Percentiles rank a stretch among this genome's conserved stretches.
These are phyloP conservation scores for Trichaptum fuscoviolaceum DNA, from an alignment of 768 basidiomycete genomes.

Conservation along the genomic window DNA sequence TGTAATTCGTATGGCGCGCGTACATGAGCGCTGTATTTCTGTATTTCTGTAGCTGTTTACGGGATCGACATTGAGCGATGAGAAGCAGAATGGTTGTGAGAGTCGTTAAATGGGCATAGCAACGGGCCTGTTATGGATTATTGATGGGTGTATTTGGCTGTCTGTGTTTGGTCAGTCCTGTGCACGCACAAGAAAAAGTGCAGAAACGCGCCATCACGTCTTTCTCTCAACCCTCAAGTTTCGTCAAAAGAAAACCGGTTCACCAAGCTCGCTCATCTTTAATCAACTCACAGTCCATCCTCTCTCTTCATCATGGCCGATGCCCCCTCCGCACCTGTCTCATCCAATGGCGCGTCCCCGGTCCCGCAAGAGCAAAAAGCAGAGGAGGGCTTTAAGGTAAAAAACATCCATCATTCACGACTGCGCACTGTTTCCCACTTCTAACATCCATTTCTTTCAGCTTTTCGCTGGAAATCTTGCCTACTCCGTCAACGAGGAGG, in stretches of 20 bases:
- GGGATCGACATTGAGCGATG: neutral
- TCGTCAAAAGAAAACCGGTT: slow-evolving; percentile 80
- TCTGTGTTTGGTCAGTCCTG: slow-evolving; percentile 1
- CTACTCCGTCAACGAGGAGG: slow-evolving; percentile 90
- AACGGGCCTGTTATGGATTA: neutral
- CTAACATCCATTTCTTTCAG: slow-evolving; percentile 31
- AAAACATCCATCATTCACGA: slow-evolving; percentile 13
- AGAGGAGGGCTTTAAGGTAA: slow-evolving; percentile 82
- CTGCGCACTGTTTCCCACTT: slow-evolving; percentile 14
- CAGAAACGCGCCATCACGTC: neutral
- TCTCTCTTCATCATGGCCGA: slow-evolving; percentile 75
- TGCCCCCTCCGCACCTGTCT: slow-evolving; percentile 81
- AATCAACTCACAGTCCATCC: slow-evolving; percentile 25
- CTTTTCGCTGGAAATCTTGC: slow-evolving; percentile 96
- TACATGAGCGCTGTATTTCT: neutral
- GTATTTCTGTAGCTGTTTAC: neutral
- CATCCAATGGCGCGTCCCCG: slow-evolving; percentile 80
- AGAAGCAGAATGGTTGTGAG: neutral
- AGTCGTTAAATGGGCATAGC: neutral
- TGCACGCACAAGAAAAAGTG: neutral
- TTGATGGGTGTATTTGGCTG: neutral
- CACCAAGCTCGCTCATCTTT: slow-evolving; percentile 62
- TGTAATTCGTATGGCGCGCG: neutral
- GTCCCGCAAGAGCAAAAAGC: slow-evolving; percentile 59
- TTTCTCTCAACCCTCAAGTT: slow-evolving; percentile 77